Conservation (phyloP, 2,329 filamentous ascomycete species). For the Penicillium rolfsii region DNA sequence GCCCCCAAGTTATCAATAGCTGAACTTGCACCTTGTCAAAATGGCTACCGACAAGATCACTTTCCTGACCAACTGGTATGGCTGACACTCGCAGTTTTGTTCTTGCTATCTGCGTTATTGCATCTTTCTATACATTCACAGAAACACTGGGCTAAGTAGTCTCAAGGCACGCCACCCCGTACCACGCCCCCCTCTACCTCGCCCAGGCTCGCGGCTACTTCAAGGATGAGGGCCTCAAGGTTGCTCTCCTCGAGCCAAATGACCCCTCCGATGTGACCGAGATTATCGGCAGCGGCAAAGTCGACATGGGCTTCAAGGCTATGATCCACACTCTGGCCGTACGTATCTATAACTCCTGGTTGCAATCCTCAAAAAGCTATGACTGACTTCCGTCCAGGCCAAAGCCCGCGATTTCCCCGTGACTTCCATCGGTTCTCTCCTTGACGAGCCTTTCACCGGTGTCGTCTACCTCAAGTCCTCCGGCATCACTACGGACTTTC, state of each 20-base stretch:
- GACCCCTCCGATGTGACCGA: constrained; percentile 82
- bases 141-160: constrained; percentile 34
- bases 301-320: constrained; percentile 79
- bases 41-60: constrained; percentile 87
- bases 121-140: not conserved
- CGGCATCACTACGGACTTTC: constrained; percentile 75
- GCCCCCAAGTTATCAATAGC: constrained; percentile 31
- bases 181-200: constrained; percentile 77
- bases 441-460: constrained; percentile 79
- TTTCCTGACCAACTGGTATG: constrained; percentile 81
- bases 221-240: constrained; percentile 74
- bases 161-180: constrained; percentile 75
- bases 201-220: constrained; percentile 76
- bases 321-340: constrained; percentile 82
- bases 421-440: constrained; percentile 71
- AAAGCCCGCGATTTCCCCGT: constrained; percentile 77
- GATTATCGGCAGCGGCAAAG: constrained; percentile 75
- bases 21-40: constrained; percentile 44
- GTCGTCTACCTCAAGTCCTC: constrained; percentile 75
- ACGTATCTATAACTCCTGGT: constrained; percentile 28
- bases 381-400: constrained; percentile 52
- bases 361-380: not conserved
- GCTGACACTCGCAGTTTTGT: constrained; percentile 29
- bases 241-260: constrained; percentile 76
- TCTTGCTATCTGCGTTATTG: constrained; percentile 6